Base-by-base conservation (phyloP, 2,329 filamentous ascomycete genomes). In the Phaeophleospora eucalypticola region DNA sequence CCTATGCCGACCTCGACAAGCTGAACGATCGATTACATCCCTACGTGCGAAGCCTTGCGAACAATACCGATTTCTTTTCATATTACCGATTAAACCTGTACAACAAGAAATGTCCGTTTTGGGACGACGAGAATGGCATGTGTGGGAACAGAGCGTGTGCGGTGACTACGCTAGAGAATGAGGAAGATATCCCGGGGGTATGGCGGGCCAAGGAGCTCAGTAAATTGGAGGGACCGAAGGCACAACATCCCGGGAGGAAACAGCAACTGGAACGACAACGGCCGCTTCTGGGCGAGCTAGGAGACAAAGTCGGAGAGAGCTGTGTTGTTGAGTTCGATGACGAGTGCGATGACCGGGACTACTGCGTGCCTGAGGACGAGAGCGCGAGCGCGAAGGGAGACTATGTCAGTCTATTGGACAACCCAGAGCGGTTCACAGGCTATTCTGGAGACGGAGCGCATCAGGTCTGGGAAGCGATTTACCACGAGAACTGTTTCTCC, bases 271-370 rank as follows among this genome's bases (percentile, higher is more conserved):
- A 89, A 64, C 75, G 84, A 40, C 71, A 86, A 58, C 78, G 81
- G 46, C 93, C 93, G 16, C 72, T 97, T 4, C 82, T 89, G 58
- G 91, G 91, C 14, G 78, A 83, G 59, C 71, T 98, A 7, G 93
- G 93, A 38, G 88, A 90, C 42, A 74, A 84, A 46, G 91, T 96
- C 0, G 89, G 88, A 43, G 93, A 98, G 73, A 95, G 88, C 67
- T 98, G 93, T 66, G 89, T 98, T 37, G 84, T 97, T 15, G 93
- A 98, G 71, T 95, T 95, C 64, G 91, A 97, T 62, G 91, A 96
- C 62, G 91, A 96, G 69, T 95, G 89, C 69, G 91, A 97, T 71
- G 87, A 96, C 58, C 81, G 93, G 56, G 93, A 98, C 66, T 98
- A 97, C 68, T 98, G 93, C 69, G 82, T 97, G 3, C 89, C 89